Base-by-base conservation (phyloP, 2,329 filamentous ascomycete species). In the Sclerotinia borealis region DNA sequence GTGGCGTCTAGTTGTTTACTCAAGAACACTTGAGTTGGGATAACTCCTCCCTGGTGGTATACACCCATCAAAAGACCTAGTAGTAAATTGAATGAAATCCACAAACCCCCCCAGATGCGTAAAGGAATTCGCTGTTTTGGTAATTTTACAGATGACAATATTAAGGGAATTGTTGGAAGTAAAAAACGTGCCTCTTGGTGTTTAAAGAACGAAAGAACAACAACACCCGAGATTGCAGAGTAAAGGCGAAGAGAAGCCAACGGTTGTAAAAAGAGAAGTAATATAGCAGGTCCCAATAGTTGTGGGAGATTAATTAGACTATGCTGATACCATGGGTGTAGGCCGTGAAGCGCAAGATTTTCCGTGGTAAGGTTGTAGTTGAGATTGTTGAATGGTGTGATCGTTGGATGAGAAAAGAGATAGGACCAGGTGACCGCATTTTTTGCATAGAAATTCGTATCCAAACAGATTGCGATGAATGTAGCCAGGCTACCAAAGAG, bases 121-220 rank as follows among this genome's bases (percentile, higher is more conserved):
- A 82, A 70, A 2, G 80, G 68, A 11, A 73, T 78, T 45, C 79
- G 76, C 29, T 79, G 82, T 64, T 77, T 84, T 0, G 90, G 90
- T 19, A 93, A 76, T 50, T 82, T 83, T 64, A 93, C 78, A 1
- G 89, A 92, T 3, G 90, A 90, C 2, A 93, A 79, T 22, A 93
- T 82, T n/a, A 93, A 79, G 2, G 90, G 90, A 25, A 93, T 82
- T 0, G 89, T 86, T 1, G 90, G 90, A 5, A 92, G 79, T 3
- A 93, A 76, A 72, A 93, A 93, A 27, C 90, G 85, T 4, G 90
- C 88, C 75, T 93, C 90, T 74, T 93, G 90, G 71, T 93, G 90
- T 69, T 87, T 86, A 69, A 92, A 91, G 48, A 87, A 76, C 15
- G 90, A 93, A 49, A 93, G 80, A 22, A 91, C 82, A 15, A 85